These are phyloP conservation scores for Filobasidium floriforme DNA, from an alignment of 768 basidiomycete species.

Conservation along the genomic window DNA sequence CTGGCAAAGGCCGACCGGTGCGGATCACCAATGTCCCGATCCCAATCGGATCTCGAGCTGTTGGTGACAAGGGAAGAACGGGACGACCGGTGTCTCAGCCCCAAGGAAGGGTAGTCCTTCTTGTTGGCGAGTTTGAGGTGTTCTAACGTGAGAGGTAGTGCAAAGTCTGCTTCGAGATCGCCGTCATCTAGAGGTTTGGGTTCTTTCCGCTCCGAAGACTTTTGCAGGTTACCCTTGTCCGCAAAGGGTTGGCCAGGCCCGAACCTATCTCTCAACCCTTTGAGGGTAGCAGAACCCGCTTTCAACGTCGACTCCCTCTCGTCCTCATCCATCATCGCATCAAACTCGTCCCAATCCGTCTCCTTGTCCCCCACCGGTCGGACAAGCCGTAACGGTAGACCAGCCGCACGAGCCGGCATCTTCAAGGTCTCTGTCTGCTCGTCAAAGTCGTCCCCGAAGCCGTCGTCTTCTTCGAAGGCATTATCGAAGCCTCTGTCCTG, in stretches of 20 bases:
- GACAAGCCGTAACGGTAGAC: conserved; percentile 10
- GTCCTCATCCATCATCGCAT: conserved; percentile 27
- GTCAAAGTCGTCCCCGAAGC: conserved; percentile 21
- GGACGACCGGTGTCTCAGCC: conserved; percentile 16
- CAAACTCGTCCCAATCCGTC: conserved; percentile 29
- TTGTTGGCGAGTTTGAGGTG: conserved; percentile 33
- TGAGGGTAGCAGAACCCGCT: conserved; percentile 37
- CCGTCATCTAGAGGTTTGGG: conserved; percentile 20
- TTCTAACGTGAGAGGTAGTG: conserved; percentile 36
- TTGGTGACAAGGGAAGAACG: conserved; percentile 16
- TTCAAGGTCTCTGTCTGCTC: conserved; percentile 10
- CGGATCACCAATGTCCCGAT: conserved; percentile 17
- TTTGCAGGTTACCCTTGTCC: conserved; percentile 1
- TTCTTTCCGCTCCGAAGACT: conserved; percentile 3
- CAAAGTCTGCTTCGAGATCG: conserved; percentile 34
- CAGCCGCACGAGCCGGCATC: background rate
- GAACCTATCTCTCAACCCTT: conserved; percentile 25
- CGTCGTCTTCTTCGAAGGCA: conserved; percentile 11
- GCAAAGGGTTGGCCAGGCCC: background rate
- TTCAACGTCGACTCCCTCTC: conserved; percentile 37
- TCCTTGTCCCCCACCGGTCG: conserved; percentile 8
- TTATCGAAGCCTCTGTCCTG: background rate
- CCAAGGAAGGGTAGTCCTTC: conserved; percentile 5
- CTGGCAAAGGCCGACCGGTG: conserved; percentile 12
- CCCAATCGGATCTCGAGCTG: conserved; percentile 20